Base-by-base conservation (phyloP, 2,329 filamentous ascomycete genomes). In the Dothistroma pini region DNA sequence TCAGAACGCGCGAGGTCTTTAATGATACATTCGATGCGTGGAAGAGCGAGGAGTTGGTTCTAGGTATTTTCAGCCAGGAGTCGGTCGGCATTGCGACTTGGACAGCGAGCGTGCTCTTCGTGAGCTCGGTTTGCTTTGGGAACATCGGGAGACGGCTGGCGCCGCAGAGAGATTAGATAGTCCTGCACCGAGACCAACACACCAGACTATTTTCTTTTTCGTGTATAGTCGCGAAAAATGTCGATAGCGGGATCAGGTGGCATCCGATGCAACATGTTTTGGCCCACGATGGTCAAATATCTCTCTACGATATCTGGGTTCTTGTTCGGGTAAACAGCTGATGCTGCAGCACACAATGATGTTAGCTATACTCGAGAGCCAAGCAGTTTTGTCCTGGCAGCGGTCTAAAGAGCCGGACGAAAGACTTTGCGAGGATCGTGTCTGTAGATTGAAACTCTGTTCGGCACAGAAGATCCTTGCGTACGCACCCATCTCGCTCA, bases 91-190 rank as follows among this genome's bases (percentile, higher is more conserved):
- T 89, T 19, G 88, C 87, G 12, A 90, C 92, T 4, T 99, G 95
- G 93, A 89, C 96, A 71, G 82, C 93, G 25, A 96, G 91, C 71
- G 92, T 97, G 29, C 78, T 99, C 55, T 99, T 97, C 74, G 97
- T 95, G 77, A 96, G 91, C 71, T 92, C 91, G 68, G 86, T 97
- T 10, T 97, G 93, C 76, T 97, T 99, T 80, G 95, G 95, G 11
- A 97, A 96, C 72, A 91, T 99, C 71, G 95, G 95, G 12, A 83
- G 95, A 64, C 83, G 90, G 63, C 77, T 97, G 66, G 87, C 88
- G n/a, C 76, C 63, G 31, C 53, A 52, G 25, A 55, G 55, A 19
- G 41, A 44, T 14, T 61, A 57, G 48, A 5, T 44, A 9, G 41
- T 44, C 16, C 41, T 44, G 41, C 41, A 44, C 16, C 2, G 14